Evolutionary conservation across 129 eudicot genomes (phyloP), one percentile per base, ranked within the genome.

Genomic region (Chrysanthemum seticuspe): DNA sequence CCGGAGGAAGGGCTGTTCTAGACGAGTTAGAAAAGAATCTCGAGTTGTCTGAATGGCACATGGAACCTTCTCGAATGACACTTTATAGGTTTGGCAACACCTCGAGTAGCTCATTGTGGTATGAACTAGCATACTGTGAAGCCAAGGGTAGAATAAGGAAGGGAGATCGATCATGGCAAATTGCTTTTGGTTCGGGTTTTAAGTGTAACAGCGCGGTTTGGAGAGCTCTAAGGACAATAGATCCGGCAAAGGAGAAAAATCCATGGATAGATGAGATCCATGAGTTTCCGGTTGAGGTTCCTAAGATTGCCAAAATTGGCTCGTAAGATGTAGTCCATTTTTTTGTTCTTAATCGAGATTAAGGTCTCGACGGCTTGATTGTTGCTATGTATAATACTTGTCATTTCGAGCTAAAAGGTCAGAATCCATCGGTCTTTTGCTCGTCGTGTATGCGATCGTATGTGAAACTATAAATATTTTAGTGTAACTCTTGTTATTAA

Each of bases 21-120:
- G 96, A 89, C 45, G 91, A 89, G 67, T 60, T 89, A 0, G 89
- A 89, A 78, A 89, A 86, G 83, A 89, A 86, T 54, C 87, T 89
- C 0, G 87, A 82, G 0, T 78, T 89, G 11, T 76, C 76, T 0
- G 86, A 89, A 0, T 84, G 87, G 89, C 84, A 89, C 11, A 86
- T 89, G 96, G 96, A 89, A 72, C 91, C 91, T 10, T 89, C 96
- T 1, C 73, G 96, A 72, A 89, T 89, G 96, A 88, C 95, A 4
- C 83, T 88, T 0, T 78, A 85, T 11, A 78, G 91, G 57, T 88
- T 83, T 73, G 95, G 96, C 0, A 89, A 86, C 83, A 89, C 96
- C 13, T 89, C 96, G 0, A 89, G 96, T 59, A 89, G 91, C 60
- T 89, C 96, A 3, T 9, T 88, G 62, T 88, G 96, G 96, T 88